Evolutionary conservation across 2,329 filamentous ascomycete species (phyloP), one percentile per base, ranked within the genome.

Genomic region (Colletotrichum phormii): DNA sequence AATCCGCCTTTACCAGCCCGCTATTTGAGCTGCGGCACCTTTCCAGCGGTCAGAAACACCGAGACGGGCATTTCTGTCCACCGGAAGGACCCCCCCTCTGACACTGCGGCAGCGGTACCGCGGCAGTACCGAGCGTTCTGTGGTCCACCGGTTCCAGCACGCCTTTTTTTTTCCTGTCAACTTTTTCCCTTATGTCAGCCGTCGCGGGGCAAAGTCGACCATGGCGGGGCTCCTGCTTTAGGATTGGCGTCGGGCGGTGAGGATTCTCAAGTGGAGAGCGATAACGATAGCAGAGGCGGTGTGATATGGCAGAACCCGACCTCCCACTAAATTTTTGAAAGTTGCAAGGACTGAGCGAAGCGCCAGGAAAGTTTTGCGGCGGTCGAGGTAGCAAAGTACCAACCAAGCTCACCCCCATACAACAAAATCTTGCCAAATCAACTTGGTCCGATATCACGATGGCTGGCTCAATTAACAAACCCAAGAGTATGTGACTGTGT

Each of bases 381-480:
- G 59, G 59, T 31, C 35, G 51, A 64, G 61, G 64, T 57, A 68
- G 54, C 59, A 57, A 33, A 74, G 46, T 22, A 63, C 13, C 15
- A 42, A 42, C 13, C 15, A 42, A 57, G 42, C 57, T 51, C 29
- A 59, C 42, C 53, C 60, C 59, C 18, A n/a, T 18, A 31, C 26
- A 31, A 64, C 24, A 37, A 64, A 57, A 55, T 24, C 9, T 12
- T 18, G 29, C 18, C n/a, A 60, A 37, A 57, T 18, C 61, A n/a
- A 55, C 49, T 22, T 35, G 61, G 57, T 53, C 61, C 51, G 24
- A 31, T 60, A 61, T 13, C 68, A 81, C 75, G 75, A 89, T 89
- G 87, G 87, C 86, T 67, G 87, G 87, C 73, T 84, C 86, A 78
- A 85, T 89, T 64, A 89, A 84, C 76, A 89, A 89, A 73, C 87